Percentiles rank a stretch among this genome's conserved stretches.
These are phyloP conservation scores for Fragaria ananassa DNA, from an alignment of 306 rosid species.

Conservation along the genomic window DNA sequence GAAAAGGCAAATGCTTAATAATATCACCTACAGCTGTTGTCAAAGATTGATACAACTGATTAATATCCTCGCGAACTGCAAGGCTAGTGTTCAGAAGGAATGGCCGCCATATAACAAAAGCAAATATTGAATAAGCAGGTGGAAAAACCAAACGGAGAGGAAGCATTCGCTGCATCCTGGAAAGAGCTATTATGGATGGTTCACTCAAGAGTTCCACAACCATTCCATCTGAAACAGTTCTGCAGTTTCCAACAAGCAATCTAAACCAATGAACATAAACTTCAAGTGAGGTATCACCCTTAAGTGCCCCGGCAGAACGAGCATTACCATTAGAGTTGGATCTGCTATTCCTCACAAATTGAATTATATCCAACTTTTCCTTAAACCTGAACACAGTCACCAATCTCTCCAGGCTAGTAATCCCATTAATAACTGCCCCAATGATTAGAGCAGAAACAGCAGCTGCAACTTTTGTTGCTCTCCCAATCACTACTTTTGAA, in stretches of 20 bases:
- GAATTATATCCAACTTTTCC: conserved; percentile 86
- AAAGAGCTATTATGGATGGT: conserved; percentile 75
- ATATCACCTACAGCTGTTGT: conserved; percentile 66
- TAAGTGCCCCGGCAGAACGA: conserved; percentile 64
- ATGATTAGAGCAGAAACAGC: conserved; percentile 84
- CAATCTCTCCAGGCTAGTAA: conserved; percentile 86
- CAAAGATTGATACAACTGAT: conserved; percentile 72
- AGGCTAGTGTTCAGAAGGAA: conserved; percentile 53
- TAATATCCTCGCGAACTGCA: conserved; percentile 65
- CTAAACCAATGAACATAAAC: conserved; percentile 92
- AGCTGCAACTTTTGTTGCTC: conserved; percentile 73
- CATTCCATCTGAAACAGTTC: conserved; percentile 75
- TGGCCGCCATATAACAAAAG: conserved; percentile 71
- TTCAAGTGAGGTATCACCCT: conserved; percentile 65
- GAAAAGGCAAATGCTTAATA: conserved; percentile 79
- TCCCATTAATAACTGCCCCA: conserved; percentile 79
- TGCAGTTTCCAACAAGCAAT: conserved; percentile 87
- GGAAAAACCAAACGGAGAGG: conserved; percentile 78
- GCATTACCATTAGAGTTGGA: conserved; percentile 88
- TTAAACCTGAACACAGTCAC: conserved; percentile 74
- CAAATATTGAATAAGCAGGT: conserved; percentile 90
- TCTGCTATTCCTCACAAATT: conserved; percentile 66
- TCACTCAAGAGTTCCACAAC: conserved; percentile 86
- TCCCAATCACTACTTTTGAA: conserved; percentile 42
- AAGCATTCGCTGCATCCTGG: conserved; percentile 91